Percentiles rank a stretch among this genome's conserved stretches.
Evolutionary conservation across 768 basidiomycete species (phyloP).

Genomic region (Lactarius trivialis): DNA sequence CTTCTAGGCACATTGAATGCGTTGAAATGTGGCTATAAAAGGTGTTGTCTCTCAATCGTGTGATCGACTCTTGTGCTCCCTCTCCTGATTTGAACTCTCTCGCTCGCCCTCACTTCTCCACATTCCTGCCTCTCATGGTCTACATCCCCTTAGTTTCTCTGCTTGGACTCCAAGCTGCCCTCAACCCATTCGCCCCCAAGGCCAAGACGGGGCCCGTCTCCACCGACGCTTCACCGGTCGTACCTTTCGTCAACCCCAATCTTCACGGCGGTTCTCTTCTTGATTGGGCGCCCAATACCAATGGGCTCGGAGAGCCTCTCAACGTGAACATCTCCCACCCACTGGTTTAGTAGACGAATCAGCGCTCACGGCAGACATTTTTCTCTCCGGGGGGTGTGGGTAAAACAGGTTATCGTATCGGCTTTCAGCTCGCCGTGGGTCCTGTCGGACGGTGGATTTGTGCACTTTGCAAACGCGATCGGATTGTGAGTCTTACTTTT

Average conservation of each 20-base stretch:
- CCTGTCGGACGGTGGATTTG: constrained; percentile 17
- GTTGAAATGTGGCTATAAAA: not conserved
- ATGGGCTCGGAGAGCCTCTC: constrained; percentile 19
- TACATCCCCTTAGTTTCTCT: constrained; percentile 11
- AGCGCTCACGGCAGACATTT: not conserved
- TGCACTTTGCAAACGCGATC: constrained; percentile 17
- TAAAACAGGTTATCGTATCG: constrained; percentile 18
- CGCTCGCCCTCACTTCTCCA: not conserved
- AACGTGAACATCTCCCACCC: constrained; percentile 7
- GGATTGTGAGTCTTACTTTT: constrained; percentile 20
- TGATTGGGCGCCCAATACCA: not conserved
- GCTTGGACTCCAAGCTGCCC: constrained; percentile 6
- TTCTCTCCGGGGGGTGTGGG: no score
- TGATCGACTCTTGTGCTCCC: not conserved
- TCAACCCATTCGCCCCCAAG: not conserved
- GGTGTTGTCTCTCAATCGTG: not conserved
- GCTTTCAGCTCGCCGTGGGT: constrained; percentile 17
- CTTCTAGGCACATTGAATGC: not conserved
- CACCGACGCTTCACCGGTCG: not conserved
- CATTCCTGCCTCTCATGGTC: not conserved
- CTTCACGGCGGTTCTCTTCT: constrained; percentile 2
- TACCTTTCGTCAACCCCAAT: not conserved
- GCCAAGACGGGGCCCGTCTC: not conserved
- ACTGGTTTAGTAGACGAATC: not conserved
- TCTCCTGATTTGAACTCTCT: not conserved